Conservation (phyloP, 192 early-diverging fungal genomes). For the Coemansia sp. region DNA sequence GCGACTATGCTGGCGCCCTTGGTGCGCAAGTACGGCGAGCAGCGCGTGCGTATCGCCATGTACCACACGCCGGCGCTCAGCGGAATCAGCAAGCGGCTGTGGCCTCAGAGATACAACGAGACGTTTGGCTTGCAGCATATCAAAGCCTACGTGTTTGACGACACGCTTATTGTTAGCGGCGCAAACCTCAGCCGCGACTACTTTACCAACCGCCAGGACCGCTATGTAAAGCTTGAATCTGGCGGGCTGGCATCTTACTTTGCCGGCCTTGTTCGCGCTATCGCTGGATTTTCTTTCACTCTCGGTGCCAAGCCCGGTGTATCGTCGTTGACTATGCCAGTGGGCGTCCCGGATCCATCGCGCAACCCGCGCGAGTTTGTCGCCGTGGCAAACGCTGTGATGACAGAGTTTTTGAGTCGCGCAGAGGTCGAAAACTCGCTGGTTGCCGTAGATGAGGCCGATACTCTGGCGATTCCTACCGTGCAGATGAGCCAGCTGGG, state of each 20-base stretch:
- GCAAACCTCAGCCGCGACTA: constrained; percentile 95
- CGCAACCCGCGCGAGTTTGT: constrained; percentile 61
- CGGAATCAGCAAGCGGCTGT: constrained; percentile 66
- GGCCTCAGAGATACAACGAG: constrained; percentile 92
- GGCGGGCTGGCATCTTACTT: constrained; percentile 71
- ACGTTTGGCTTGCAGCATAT: constrained; percentile 94
- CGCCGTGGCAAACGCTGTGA: constrained; percentile 50
- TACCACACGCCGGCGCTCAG: constrained; percentile 90
- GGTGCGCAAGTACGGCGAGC: constrained; percentile 19
- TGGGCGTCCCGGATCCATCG: constrained; percentile 60
- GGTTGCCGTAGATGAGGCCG: constrained; percentile 24
- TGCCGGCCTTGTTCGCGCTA: constrained; percentile 62
- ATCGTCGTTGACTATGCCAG: constrained; percentile 12
- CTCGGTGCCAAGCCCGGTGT: constrained; percentile 4
- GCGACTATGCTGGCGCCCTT: constrained; percentile 62
- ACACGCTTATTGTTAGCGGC: constrained; percentile 76
- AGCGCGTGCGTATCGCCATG: constrained; percentile 69
- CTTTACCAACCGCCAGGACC: constrained; percentile 95
- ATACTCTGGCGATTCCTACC: constrained; percentile 78
- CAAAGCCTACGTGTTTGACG: constrained; percentile 92
- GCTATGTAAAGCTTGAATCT: constrained; percentile 78
- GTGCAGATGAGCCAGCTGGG: constrained; percentile 87
- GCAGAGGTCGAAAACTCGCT: constrained; percentile 16
- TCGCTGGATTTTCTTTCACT: constrained; percentile 69
- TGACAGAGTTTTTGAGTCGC: constrained; percentile 58